Evolutionary conservation across 2,329 filamentous ascomycete genomes (phyloP).

Genomic region (Xylariaceae sp.): DNA sequence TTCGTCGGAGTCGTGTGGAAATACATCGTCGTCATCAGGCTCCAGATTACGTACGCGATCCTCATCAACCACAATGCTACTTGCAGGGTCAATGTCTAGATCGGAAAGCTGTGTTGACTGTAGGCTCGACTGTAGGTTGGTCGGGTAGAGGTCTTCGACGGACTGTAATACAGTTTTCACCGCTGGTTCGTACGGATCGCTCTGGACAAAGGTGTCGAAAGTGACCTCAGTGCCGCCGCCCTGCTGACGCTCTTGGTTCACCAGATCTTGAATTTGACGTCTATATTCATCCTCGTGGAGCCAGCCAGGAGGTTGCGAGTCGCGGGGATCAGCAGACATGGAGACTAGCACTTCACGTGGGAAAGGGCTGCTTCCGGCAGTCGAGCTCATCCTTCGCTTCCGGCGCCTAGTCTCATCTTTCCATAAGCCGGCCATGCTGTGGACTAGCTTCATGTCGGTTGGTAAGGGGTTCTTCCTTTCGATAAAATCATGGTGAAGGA

Average conservation of each 20-base stretch:
- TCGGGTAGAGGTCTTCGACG: constrained; percentile 79
- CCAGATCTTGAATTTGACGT: constrained; percentile 57
- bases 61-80: constrained; percentile 61
- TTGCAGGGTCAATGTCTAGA: constrained; percentile 30
- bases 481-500: constrained; percentile 79
- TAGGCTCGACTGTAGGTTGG: constrained; percentile 50
- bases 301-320: constrained; percentile 73
- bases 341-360: constrained; percentile 74
- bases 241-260: constrained; percentile 56
- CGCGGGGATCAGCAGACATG: constrained; percentile 78
- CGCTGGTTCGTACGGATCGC: constrained; percentile 45
- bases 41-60: constrained; percentile 43
- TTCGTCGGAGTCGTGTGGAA: constrained; percentile 49
- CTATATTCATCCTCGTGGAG: constrained; percentile 85
- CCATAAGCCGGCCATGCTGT: constrained; percentile 93
- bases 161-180: constrained; percentile 78
- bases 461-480: constrained; percentile 62
- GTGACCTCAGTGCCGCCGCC: constrained; percentile 38
- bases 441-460: constrained; percentile 72
- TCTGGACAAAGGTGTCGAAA: constrained; percentile 63
- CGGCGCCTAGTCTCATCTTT: constrained; percentile 78
- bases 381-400: constrained; percentile 61
- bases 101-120: constrained; percentile 32
- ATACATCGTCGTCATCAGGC: constrained; percentile 44
- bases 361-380: constrained; percentile 69